These are phyloP conservation scores for Orbilia quercus DNA, from an alignment of 2,329 filamentous ascomycete species.

Conservation along the genomic window DNA sequence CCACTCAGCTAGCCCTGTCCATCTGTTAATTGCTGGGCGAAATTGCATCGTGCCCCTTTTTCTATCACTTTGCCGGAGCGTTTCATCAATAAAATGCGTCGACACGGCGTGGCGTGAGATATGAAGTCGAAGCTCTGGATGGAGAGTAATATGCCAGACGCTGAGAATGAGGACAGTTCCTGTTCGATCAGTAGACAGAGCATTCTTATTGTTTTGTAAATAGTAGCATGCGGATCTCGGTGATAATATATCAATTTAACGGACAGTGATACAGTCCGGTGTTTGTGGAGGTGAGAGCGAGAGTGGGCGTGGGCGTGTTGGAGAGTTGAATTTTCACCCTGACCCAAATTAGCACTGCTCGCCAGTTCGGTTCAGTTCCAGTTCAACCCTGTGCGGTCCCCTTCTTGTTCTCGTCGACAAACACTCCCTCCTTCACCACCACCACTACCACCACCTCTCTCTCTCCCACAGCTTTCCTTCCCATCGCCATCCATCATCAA, in stretches of 20 bases:
- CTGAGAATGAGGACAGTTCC: not conserved
- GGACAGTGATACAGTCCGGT: too few relatives aligned
- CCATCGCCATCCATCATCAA: constrained; percentile 41
- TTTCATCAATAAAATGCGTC: constrained; percentile 28
- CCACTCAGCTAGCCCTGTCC: constrained; percentile 41
- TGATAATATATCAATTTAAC: too few relatives aligned
- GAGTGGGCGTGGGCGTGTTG: too few relatives aligned
- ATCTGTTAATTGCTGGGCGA: constrained; percentile 40
- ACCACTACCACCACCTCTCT: too few relatives aligned
- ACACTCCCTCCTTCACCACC: constrained; percentile 5
- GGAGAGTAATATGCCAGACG: constrained; percentile 1
- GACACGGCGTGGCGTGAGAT: not conserved
- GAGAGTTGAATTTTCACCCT: constrained; percentile 35
- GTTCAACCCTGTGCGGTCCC: constrained; percentile 8
- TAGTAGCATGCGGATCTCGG: too few relatives aligned
- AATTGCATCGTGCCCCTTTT: constrained; percentile 52
- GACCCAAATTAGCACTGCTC: constrained; percentile 49
- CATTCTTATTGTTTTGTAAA: too few relatives aligned
- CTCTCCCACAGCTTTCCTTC: constrained; percentile 25
- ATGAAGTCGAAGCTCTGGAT: not conserved
- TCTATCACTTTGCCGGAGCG: constrained; percentile 13
- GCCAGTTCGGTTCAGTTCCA: not conserved
- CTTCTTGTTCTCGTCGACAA: constrained; percentile 35
- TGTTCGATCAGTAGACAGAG: too few relatives aligned
- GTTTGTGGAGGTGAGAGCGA: not conserved